A percentile compares a stretch with the other conserved stretches of the same genome.
Evolutionary conservation across 805 yeast species (phyloP).

Genomic region (Diddensiella santjacobensis): DNA sequence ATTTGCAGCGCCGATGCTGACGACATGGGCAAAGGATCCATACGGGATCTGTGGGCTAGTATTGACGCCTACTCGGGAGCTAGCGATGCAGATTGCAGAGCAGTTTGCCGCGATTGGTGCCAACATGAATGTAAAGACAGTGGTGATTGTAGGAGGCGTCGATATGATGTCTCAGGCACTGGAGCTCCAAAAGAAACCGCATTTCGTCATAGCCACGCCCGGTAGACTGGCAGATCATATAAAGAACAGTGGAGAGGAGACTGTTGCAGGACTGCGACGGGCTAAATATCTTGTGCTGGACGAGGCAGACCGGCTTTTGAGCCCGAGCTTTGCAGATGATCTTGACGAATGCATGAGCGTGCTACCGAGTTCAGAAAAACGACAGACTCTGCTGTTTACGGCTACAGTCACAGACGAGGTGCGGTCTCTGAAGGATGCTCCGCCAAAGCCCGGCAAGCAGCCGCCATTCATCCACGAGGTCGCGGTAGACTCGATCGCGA

Average conservation of each 20-base stretch:
- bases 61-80: slow-evolving; percentile 83
- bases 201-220: slow-evolving; percentile 94
- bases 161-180: slow-evolving; percentile 87
- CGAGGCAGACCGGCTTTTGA: slow-evolving; percentile 91
- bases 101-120: slow-evolving; percentile 94
- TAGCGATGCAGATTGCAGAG: slow-evolving; percentile 95
- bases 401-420: slow-evolving; percentile 96
- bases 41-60: slow-evolving; percentile 86
- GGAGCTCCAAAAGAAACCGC: slow-evolving; percentile 78
- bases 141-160: slow-evolving; percentile 91
- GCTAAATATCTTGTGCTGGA: slow-evolving; percentile 82
- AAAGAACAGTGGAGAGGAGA: slow-evolving; percentile 81
- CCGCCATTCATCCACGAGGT: slow-evolving; percentile 72
- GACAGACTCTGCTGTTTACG: slow-evolving; percentile 90
- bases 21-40: slow-evolving; percentile 94
- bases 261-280: slow-evolving; percentile 70
- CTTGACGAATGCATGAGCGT: slow-evolving; percentile 65
- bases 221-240: slow-evolving; percentile 95
- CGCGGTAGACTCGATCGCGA: slow-evolving; percentile 66
- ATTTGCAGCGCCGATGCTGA: slow-evolving; percentile 95
- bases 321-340: slow-evolving; percentile 79
- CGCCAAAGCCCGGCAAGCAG: slow-evolving; percentile 50
- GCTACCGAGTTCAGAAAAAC: slow-evolving; percentile 62
- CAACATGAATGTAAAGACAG: slow-evolving; percentile 75
- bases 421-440: slow-evolving; percentile 65